These are phyloP conservation scores for Apiotrichum gamsii DNA, from an alignment of 1,284 basidiomycete genomes.

Conservation along the genomic window DNA sequence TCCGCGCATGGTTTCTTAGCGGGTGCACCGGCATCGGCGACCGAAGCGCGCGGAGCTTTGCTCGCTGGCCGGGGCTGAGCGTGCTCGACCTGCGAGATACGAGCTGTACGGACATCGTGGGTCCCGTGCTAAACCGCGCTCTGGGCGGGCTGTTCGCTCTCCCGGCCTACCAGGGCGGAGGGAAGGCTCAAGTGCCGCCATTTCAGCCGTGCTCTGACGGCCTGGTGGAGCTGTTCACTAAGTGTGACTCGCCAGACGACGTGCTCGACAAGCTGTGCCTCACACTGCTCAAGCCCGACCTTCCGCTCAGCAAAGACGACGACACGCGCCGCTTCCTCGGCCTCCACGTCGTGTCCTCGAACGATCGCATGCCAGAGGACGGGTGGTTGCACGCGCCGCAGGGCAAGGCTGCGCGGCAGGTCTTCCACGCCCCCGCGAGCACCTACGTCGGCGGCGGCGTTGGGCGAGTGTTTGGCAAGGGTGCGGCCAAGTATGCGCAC, in stretches of 20 bases:
- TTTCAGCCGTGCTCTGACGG: slow-evolving; percentile 33
- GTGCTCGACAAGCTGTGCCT: slow-evolving; percentile 24
- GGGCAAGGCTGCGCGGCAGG: neutral
- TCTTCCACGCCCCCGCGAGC: neutral
- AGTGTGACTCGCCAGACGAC: slow-evolving; percentile 9
- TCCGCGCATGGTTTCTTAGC: slow-evolving; percentile 26
- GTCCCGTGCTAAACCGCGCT: too few relatives aligned
- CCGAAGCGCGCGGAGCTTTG: slow-evolving; percentile 25
- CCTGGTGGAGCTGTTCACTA: slow-evolving; percentile 25
- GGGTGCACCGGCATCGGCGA: slow-evolving; percentile 26
- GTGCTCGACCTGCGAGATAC: slow-evolving; percentile 37
- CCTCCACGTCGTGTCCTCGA: slow-evolving; percentile 16
- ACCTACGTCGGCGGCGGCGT: slow-evolving; percentile 14
- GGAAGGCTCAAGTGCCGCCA: too few relatives aligned
- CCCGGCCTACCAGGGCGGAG: too few relatives aligned
- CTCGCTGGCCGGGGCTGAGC: slow-evolving; percentile 34
- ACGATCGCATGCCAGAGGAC: neutral
- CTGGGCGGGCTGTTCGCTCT: too few relatives aligned
- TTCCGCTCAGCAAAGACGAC: neutral
- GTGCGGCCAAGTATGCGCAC: neutral
- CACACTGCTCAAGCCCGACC: slow-evolving; percentile 22
- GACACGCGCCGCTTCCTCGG: slow-evolving; percentile 8
- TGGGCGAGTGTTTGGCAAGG: slow-evolving; percentile 24
- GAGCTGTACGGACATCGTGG: too few relatives aligned
- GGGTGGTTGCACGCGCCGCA: slow-evolving; percentile 7